phyloP scores from a whole-genome alignment of 306 rosid genomes.

The Glycine latifolia region DNA sequence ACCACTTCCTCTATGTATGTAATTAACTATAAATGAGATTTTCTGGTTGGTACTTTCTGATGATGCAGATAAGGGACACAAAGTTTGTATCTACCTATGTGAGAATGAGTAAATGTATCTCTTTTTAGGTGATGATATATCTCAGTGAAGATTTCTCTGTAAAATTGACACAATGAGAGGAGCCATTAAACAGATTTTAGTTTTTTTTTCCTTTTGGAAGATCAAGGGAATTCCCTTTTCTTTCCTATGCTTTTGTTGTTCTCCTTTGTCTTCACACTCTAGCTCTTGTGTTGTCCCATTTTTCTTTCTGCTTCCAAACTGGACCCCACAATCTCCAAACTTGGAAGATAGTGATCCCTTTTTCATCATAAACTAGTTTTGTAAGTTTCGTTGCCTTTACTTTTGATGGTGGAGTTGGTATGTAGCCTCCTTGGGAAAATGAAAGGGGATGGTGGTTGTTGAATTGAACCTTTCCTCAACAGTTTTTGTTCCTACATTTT shows the following conservation, averaged over 20 bases:
- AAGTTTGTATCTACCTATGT: constrained; percentile 27
- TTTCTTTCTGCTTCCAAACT: constrained; percentile 46
- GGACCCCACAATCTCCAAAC: constrained; percentile 54
- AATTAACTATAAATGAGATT: constrained; percentile 21
- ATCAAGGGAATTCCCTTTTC: constrained; percentile 14
- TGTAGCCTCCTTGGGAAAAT: constrained; percentile 61
- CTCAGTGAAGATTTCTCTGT: constrained; percentile 59
- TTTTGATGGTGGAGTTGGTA: constrained; percentile 79
- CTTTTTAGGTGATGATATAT: constrained; percentile 45
- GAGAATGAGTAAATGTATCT: constrained; percentile 36
- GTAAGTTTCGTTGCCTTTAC: constrained; percentile 78
- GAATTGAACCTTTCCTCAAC: constrained; percentile 50
- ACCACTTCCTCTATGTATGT: background rate
- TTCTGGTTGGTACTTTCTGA: constrained; percentile 34
- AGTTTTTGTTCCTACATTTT: constrained; percentile 26
- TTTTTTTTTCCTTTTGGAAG: constrained; percentile 34
- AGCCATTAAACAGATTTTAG: constrained; percentile 57
- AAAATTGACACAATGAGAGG: constrained; percentile 51
- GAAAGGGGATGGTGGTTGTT: constrained; percentile 71
- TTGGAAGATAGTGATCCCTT: constrained; percentile 47
- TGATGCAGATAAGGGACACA: constrained; percentile 38
- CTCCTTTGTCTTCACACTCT: constrained; percentile 53
- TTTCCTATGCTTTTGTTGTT: constrained; percentile 45
- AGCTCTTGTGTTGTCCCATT: constrained; percentile 45
- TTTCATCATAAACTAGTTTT: background rate